These are phyloP conservation scores for Lathyrus aphaca DNA, from an alignment of 306 rosid genomes.

Conservation along the genomic window DNA sequence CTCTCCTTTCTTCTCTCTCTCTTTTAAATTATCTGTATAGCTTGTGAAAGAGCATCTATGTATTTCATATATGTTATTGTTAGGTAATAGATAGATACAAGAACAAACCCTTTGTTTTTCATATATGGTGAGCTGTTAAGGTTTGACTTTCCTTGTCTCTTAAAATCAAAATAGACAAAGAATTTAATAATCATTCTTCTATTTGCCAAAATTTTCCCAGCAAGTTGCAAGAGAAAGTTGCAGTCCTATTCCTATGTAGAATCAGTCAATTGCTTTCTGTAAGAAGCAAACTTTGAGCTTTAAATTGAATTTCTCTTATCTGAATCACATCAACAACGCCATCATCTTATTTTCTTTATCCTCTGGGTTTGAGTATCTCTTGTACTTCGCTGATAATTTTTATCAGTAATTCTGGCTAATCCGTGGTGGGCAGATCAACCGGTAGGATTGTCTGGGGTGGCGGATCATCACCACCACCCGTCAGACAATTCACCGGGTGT, in stretches of 20 bases:
- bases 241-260: not conserved
- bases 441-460: constrained; percentile 70
- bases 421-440: constrained; percentile 92
- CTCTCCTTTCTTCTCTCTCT: not conserved
- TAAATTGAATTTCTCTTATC: constrained; percentile 12
- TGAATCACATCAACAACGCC: not conserved
- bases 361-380: not conserved
- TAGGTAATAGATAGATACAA: constrained; percentile 31
- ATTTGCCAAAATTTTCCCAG: not conserved
- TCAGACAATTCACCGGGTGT: constrained; percentile 55
- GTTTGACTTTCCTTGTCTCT: constrained; percentile 45
- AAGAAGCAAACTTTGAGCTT: constrained; percentile 24
- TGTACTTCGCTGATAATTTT: not conserved
- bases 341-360: not conserved
- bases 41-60: constrained; percentile 26
- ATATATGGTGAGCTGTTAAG: constrained; percentile 23
- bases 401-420: constrained; percentile 66
- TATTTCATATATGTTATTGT: not conserved
- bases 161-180: constrained; percentile 25
- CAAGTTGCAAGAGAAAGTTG: constrained; percentile 14
- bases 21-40: constrained; percentile 12
- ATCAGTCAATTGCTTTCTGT: constrained; percentile 29
- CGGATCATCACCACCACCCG: constrained; percentile 49
- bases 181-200: constrained; percentile 1
- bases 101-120: constrained; percentile 22